Percentiles rank a stretch among this genome's conserved stretches.
These are phyloP conservation scores for Candolleomyces eurysporus DNA, from an alignment of 768 basidiomycete species.

Conservation along the genomic window DNA sequence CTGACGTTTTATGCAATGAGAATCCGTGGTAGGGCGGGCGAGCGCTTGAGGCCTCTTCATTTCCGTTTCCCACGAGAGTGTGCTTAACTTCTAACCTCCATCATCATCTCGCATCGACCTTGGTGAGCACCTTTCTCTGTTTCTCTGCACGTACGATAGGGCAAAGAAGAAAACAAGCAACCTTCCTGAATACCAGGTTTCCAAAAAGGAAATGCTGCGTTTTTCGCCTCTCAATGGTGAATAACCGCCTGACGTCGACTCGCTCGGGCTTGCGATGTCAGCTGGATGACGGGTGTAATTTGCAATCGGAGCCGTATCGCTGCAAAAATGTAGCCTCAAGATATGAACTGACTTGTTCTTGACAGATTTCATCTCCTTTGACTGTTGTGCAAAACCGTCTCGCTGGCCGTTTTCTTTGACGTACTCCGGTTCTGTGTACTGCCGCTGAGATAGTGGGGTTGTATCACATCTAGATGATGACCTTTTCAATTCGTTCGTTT, in stretches of 20 bases:
- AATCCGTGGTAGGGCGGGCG: too few relatives aligned
- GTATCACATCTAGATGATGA: too few relatives aligned
- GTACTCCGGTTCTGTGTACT: too few relatives aligned
- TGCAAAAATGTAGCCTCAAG: not conserved
- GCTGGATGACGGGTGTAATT: not conserved
- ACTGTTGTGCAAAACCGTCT: too few relatives aligned
- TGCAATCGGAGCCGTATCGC: not conserved
- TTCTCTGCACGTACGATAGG: too few relatives aligned
- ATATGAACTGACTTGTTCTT: not conserved
- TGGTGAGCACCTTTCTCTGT: not conserved
- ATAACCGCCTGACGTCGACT: not conserved
- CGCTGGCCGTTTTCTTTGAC: too few relatives aligned
- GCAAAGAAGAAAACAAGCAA: too few relatives aligned
- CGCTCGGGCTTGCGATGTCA: not conserved
- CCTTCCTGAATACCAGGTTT: not conserved
- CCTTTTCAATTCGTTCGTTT: too few relatives aligned
- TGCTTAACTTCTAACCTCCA: not conserved
- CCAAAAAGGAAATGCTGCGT: not conserved
- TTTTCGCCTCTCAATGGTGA: not conserved
- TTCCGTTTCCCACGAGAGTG: too few relatives aligned
- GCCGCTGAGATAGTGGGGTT: too few relatives aligned
- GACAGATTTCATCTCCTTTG: not conserved
- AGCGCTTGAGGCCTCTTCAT: too few relatives aligned
- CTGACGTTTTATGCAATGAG: too few relatives aligned
- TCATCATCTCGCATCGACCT: not conserved